phyloP scores from a whole-genome alignment of 352 stramenopile species.

The Blastocystis sp. region DNA sequence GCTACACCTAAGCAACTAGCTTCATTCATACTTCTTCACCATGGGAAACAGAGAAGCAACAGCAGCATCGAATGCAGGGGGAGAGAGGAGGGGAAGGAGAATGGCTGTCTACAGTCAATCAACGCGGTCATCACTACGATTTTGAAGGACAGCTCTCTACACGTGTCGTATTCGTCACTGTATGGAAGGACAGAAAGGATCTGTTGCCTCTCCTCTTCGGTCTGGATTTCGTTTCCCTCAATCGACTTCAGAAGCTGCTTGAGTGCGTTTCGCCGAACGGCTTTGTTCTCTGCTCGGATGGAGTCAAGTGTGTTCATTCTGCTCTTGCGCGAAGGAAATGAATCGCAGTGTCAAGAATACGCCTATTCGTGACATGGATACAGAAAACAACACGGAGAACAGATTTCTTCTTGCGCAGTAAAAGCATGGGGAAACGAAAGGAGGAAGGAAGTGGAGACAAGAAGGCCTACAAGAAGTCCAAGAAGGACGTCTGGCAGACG shows the following conservation, averaged over 20 bases:
- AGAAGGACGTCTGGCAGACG: not conserved
- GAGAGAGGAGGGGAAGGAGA: not conserved
- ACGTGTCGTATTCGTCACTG: constrained; percentile 34
- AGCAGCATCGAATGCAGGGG: not conserved
- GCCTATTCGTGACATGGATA: no score
- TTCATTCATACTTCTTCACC: not conserved
- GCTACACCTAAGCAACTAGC: not conserved
- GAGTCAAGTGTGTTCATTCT: not conserved
- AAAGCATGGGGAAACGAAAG: constrained; percentile 8
- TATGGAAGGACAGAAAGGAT: not conserved
- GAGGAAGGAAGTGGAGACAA: not conserved
- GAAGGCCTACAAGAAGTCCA: constrained; percentile 11
- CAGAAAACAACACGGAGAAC: not conserved
- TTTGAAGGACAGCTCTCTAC: constrained; percentile 21
- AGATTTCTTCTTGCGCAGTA: not conserved
- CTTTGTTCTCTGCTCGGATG: not conserved
- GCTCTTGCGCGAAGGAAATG: no score
- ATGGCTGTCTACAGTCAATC: not conserved
- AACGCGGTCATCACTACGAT: constrained; percentile 10
- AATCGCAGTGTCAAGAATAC: no score
- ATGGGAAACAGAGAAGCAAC: not conserved
- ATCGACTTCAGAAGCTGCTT: not conserved
- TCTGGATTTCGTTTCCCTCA: not conserved
- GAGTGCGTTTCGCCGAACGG: not conserved
- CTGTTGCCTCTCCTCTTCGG: not conserved